Base-by-base conservation (phyloP, 2,329 filamentous ascomycete species). In the Cladosporium oxysporum region DNA sequence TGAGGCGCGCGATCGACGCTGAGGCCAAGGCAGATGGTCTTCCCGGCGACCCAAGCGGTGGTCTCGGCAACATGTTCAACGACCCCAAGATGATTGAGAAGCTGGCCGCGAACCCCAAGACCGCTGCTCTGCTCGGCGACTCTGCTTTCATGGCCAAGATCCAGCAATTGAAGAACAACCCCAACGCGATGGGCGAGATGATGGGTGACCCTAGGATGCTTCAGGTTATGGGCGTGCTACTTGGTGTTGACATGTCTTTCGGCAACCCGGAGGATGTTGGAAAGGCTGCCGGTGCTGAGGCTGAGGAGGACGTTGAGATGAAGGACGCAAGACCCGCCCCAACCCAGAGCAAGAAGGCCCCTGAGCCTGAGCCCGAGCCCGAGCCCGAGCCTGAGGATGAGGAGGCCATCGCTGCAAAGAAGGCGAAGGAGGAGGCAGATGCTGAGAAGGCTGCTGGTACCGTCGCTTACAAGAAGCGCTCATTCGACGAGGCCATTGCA, bases 381-480 rank as follows among this genome's bases (percentile, higher is more conserved):
- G 89, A 91, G 74, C 81, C 84, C 16, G 86, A 89, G 72, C 85
- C 86, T 47, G 83, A 92, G 75, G 92, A 96, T 71, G 93, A 97
- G 75, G 95, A 98, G 78, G 86, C 89, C 0, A 78, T 88, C 65
- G 91, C 91, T 68, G 93, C 93, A 81, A 91, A 91, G 81, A 91
- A 95, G 83, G 92, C 92, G 49, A 96, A 98, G 84, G 91, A 90
- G 75, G 92, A 91, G 69, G 95, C 93, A 53, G 95, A 99, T 73
- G 91, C 93, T 78, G 91, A 97, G 81, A 99, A 99, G 87, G 91
- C 90, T 33, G 84, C 96, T 66, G 95, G 95, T 66, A 99, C 94
- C 16, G 92, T 95, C 73, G 90, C 90, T 79, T 99, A 99, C 86
- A 99, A 99, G 89, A 98, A 98, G 87, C 90, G 92, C 72, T 89